Conservation (phyloP, 805 yeast species). For the Lipomyces mesembrius region DNA sequence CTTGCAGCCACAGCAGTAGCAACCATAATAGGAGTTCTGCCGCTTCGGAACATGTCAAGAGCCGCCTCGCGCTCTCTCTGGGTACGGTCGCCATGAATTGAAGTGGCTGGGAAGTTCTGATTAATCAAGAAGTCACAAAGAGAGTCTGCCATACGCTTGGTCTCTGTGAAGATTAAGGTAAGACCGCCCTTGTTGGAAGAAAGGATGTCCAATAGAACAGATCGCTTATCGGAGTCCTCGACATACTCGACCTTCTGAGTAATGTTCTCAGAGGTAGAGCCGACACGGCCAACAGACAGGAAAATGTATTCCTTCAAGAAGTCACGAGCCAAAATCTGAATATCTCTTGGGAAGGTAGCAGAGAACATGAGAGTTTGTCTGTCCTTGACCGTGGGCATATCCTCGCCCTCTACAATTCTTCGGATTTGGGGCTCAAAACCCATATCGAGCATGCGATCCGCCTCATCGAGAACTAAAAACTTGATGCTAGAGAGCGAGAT, state of each 20-base stretch:
- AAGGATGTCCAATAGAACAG: conserved; percentile 85
- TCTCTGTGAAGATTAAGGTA: conserved; percentile 94
- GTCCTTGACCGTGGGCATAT: conserved; percentile 88
- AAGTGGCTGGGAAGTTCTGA: conserved; percentile 94
- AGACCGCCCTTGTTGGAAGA: conserved; percentile 78
- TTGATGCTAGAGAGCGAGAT: conserved; percentile 88
- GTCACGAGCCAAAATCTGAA: conserved; percentile 95
- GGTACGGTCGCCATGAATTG: conserved; percentile 99
- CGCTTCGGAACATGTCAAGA: conserved; percentile 87
- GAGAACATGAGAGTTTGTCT: conserved; percentile 99
- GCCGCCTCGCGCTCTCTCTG: conserved; percentile 98
- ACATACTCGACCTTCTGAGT: conserved; percentile 92
- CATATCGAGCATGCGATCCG: conserved; percentile 99
- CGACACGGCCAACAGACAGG: conserved; percentile 98
- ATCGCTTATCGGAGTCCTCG: conserved; percentile 90
- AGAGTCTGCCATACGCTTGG: conserved; percentile 97
- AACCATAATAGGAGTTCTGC: conserved; percentile 90
- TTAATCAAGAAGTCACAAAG: conserved; percentile 87
- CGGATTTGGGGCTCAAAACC: conserved; percentile 99
- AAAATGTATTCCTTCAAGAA: conserved; percentile 94
- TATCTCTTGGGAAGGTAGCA: conserved; percentile 98
- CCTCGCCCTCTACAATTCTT: conserved; percentile 96
- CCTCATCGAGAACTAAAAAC: conserved; percentile 95
- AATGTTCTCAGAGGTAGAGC: conserved; percentile 97
- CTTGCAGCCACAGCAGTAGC: conserved; percentile 99